Percentiles rank a stretch among this genome's conserved stretches.
phyloP scores from a whole-genome alignment of 2,329 filamentous ascomycete genomes.

The Arthrobotrys pseudoclavata region DNA sequence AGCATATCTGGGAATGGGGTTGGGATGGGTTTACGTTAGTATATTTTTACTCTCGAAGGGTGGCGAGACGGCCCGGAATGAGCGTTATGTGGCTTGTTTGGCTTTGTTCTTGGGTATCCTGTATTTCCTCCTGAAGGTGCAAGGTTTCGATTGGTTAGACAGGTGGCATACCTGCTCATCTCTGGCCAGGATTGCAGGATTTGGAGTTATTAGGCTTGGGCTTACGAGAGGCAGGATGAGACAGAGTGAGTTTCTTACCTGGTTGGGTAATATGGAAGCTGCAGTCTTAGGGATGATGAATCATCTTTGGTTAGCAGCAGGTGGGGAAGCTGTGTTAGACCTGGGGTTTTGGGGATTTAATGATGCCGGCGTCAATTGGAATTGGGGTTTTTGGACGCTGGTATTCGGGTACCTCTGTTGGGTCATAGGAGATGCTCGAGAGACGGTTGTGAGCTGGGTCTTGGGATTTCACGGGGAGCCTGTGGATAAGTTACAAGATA shows the following conservation, averaged over 20 bases:
- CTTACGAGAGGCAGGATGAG: background rate
- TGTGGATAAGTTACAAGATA: background rate
- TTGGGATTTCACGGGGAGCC: conserved; percentile 58
- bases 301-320: conserved; percentile 74
- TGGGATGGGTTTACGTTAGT: conserved; percentile 64
- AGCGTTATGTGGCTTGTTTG: background rate
- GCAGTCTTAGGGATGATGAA: conserved; percentile 75
- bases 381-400: conserved; percentile 66
- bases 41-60: conserved; percentile 6
- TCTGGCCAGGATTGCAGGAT: conserved; percentile 17
- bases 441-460: conserved; percentile 66
- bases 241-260: conserved; percentile 39
- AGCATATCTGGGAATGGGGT: conserved; percentile 72
- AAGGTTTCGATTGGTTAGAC: background rate
- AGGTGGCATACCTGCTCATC: conserved; percentile 28
- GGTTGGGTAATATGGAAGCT: conserved; percentile 34
- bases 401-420: conserved; percentile 68
- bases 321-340: conserved; percentile 71
- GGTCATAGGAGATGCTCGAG: conserved; percentile 66
- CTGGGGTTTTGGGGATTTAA: conserved; percentile 64
- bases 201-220: conserved; percentile 17
- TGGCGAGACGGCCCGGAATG: background rate
- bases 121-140: conserved; percentile 7
- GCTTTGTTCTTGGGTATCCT: background rate
- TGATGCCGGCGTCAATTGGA: conserved; percentile 64